phyloP scores from a whole-genome alignment of 2,329 filamentous ascomycete species.

The Xylaria sp. region DNA sequence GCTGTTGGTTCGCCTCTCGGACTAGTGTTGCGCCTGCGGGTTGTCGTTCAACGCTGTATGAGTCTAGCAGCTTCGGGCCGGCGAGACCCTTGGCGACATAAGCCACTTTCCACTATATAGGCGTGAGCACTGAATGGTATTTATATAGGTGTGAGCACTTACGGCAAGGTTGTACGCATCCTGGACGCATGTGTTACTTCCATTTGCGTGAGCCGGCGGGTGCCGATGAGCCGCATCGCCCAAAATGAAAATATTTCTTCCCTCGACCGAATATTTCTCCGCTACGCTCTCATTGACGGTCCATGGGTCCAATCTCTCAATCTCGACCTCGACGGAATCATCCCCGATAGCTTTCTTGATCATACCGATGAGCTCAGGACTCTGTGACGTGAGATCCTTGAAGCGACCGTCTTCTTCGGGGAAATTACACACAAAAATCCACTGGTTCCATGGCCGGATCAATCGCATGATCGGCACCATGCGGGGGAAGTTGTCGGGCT shows the following conservation, averaged over 20 bases:
- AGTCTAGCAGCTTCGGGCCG: constrained; percentile 46
- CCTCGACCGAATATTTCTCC: constrained; percentile 58
- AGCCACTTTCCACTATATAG: constrained; percentile 54
- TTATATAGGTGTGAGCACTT: not conserved
- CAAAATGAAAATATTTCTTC: constrained; percentile 56
- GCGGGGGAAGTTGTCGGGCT: constrained; percentile 54
- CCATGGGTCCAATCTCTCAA: constrained; percentile 63
- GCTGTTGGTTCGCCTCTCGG: constrained; percentile 59
- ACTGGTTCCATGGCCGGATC: constrained; percentile 64
- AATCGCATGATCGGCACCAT: constrained; percentile 54
- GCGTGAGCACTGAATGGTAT: not conserved
- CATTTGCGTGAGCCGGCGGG: constrained; percentile 62
- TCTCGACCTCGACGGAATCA: constrained; percentile 51
- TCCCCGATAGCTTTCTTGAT: constrained; percentile 55
- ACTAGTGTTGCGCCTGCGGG: constrained; percentile 56
- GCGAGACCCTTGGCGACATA: constrained; percentile 52
- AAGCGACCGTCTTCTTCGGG: constrained; percentile 24
- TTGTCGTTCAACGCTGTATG: constrained; percentile 54
- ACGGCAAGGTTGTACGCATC: constrained; percentile 60
- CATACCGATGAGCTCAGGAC: constrained; percentile 20
- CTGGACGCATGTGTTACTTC: constrained; percentile 64
- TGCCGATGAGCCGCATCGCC: constrained; percentile 65
- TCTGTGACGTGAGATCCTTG: constrained; percentile 16
- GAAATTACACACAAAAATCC: constrained; percentile 56
- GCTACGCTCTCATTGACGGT: constrained; percentile 66